Base-by-base conservation (phyloP, 2,329 filamentous ascomycete species). In the Fusarium algeriense region DNA sequence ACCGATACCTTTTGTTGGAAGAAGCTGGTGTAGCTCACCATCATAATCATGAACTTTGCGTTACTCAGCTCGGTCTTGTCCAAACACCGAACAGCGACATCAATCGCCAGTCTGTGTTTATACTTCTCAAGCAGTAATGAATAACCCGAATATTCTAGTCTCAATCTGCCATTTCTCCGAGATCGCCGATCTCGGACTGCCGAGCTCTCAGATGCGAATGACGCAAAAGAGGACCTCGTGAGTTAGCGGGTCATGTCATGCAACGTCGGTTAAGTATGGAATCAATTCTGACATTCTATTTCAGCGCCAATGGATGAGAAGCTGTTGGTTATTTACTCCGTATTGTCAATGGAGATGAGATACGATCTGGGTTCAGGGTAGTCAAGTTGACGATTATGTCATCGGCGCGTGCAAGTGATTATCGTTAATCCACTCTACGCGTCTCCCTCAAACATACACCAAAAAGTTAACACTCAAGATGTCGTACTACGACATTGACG, bases 401-500 rank as follows among this genome's bases (percentile, higher is more conserved):
- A 76, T 75, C 71, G 50, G 57, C 74, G 72, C 74, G 74, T 76
- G 37, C 17, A 11, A 50, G 50, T 15, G 34, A 48, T 43, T 32
- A 28, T n/a, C 46, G 32, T 15, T 30, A 44, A 67, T 44, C 60
- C 61, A 46, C 56, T 72, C 69, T 60, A 71, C 73, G 73, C 74
- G 71, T 73, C 67, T 61, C 44, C 17, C 60, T 35, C 20, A n/a
- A 71, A 15, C 38, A 61, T 49, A 62, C 64, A 67, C 59, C 54
- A 56, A 57, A 23, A 43, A 48, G 37, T 37, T 41, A 2, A 13
- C 5, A 50, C 19, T 20, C 66, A 75, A 12, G 43, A 84, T 91
- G 89, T 93, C 92, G 40, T 97, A 97, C 85, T 97, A 96, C 85
- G 91, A 94, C 80, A 89, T 95, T 63, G 91, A 95, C 76, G 88